Evolutionary conservation across 2,329 filamentous ascomycete species (phyloP), one percentile per base, ranked within the genome.

Genomic region (Colletotrichum plurivorum): DNA sequence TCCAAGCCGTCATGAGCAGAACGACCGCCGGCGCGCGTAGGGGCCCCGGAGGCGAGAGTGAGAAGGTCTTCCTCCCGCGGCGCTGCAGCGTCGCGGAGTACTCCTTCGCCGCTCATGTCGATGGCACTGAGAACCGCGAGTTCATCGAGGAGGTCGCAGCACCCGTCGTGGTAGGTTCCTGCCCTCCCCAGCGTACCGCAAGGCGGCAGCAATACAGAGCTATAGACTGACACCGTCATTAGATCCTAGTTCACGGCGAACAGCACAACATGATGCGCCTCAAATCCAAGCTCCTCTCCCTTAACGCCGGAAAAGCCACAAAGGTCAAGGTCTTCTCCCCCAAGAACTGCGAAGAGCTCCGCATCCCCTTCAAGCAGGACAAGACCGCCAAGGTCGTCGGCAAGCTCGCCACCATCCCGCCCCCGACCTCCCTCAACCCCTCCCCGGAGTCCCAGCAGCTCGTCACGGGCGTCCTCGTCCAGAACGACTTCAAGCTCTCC

Each of bases 211-310:
- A 20, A 0, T 27, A 13, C 10, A 41, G 15, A 20, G 2, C 43
- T 41, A 5, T 8, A 8, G 10, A 36, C 76, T 72, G 54, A 71
- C 22, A 74, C 72, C 63, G 20, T 31, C 12, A 25, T 1, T 69
- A 95, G 93, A 98, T 99, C 69, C 89, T 99, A 39, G 96, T 99
- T 2, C 96, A 99, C 74, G 96, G 96, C 64, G 96, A 99, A 78
- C 94, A 96, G 75, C 94, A 97, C 78, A 97, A 98, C 78, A 98
- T 98, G 94, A 97, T 96, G 88, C 91, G 96, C 62, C 85, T 99
- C 31, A 97, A 97, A 79, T 98, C 95, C 3, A 97, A 97, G 77
- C 87, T 99, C 1, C 89, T 98, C 4, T 95, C 94, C n/a, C 88
- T 98, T 45, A 98, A 98, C 76, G 91, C 92, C 31, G 90, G 91